These are phyloP conservation scores for Botrytis elliptica DNA, from an alignment of 2,329 filamentous ascomycete species.

Conservation along the genomic window DNA sequence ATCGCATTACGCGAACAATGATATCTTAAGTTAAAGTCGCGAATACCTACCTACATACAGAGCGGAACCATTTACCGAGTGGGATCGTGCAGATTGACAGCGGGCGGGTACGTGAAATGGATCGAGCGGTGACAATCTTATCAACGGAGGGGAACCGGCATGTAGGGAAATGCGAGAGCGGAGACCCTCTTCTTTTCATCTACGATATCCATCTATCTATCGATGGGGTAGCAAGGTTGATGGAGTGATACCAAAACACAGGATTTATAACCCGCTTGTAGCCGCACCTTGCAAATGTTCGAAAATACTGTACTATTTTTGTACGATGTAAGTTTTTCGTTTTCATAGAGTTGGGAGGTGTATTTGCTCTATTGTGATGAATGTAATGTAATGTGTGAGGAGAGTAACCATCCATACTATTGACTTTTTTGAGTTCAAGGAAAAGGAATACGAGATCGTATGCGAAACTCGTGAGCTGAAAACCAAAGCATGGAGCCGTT, in stretches of 20 bases:
- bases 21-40: too few species aligned
- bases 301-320: too few species aligned
- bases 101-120: slow-evolving; percentile 1
- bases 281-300: neutral
- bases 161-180: neutral
- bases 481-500: neutral
- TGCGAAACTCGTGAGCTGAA: neutral
- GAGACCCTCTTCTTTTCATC: neutral
- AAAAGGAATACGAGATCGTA: slow-evolving; percentile 2
- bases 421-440: neutral
- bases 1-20: neutral
- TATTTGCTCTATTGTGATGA: neutral
- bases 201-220: neutral
- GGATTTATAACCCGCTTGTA: slow-evolving; percentile 1
- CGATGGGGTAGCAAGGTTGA: neutral
- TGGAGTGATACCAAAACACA: neutral
- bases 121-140: neutral
- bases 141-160: neutral
- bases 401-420: neutral
- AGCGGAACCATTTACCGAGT: neutral
- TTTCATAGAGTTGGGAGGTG: neutral
- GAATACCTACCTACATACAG: neutral
- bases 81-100: neutral
- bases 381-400: neutral
- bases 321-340: too few species aligned